A percentile compares a stretch with the other conserved stretches of the same genome.
These are phyloP conservation scores for Citrus hindsii DNA, from an alignment of 345 rosid genomes.

Conservation along the genomic window DNA sequence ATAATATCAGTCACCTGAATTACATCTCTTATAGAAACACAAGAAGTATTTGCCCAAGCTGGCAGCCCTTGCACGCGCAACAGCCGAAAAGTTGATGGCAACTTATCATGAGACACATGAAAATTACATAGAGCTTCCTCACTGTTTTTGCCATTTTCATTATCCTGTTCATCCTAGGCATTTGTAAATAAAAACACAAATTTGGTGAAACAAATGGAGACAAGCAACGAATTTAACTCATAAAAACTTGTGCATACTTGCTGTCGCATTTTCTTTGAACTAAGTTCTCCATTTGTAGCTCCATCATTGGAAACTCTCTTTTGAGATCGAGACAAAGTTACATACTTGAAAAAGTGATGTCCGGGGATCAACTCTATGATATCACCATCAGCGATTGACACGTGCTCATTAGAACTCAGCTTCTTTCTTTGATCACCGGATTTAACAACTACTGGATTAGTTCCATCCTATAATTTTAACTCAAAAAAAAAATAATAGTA, in stretches of 20 bases:
- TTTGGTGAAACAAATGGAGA: neutral
- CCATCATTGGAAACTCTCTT: conserved; percentile 27
- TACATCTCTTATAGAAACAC: conserved; percentile 82
- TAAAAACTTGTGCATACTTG: conserved; percentile 17
- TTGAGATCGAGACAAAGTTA: conserved; percentile 23
- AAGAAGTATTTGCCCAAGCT: conserved; percentile 81
- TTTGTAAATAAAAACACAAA: neutral
- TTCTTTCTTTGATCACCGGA: conserved; percentile 61
- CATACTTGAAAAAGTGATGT: conserved; percentile 58
- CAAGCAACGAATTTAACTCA: neutral
- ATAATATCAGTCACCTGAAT: conserved; percentile 47
- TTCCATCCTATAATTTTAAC: conserved; percentile 52
- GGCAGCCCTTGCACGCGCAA: conserved; percentile 74
- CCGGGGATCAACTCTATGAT: conserved; percentile 87
- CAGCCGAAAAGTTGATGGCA: conserved; percentile 59
- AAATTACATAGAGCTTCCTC: conserved; percentile 55
- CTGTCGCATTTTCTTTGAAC: conserved; percentile 45
- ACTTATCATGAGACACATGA: conserved; percentile 36
- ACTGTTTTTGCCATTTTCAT: conserved; percentile 1
- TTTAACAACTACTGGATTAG: conserved; percentile 76
- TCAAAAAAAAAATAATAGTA: neutral
- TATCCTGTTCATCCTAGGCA: conserved; percentile 31
- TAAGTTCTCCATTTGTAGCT: conserved; percentile 15
- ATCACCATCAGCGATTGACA: conserved; percentile 43
- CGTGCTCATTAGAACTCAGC: conserved; percentile 42